A percentile compares a stretch with the other conserved stretches of the same genome.
These are phyloP conservation scores for Gossypium lobatum DNA, from an alignment of 441 rosid genomes.

Conservation along the genomic window DNA sequence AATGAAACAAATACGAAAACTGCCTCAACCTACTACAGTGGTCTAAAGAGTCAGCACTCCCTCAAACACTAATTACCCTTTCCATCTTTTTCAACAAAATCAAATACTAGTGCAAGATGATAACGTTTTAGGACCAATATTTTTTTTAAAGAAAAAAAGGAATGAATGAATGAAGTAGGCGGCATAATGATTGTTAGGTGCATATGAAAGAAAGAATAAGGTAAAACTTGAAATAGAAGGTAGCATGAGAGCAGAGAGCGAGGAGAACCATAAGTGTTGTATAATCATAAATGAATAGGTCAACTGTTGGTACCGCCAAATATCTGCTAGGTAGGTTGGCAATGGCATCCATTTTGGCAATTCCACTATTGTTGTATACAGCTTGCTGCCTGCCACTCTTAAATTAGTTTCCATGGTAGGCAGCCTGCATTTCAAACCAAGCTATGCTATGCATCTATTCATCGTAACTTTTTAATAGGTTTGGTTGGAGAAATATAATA, in stretches of 20 bases:
- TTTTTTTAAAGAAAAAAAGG: neutral
- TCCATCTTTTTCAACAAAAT: neutral
- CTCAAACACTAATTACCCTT: no score
- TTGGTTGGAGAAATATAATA: neutral
- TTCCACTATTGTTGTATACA: neutral
- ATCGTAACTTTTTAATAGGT: neutral
- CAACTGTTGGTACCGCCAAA: neutral
- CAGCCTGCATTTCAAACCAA: neutral
- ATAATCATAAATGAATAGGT: neutral
- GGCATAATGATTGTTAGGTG: conserved; percentile 6
- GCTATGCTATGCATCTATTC: neutral
- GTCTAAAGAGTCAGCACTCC: no score
- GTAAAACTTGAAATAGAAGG: neutral
- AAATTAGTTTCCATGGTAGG: neutral
- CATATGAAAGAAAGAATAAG: neutral
- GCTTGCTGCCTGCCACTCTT: neutral
- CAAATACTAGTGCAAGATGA: neutral
- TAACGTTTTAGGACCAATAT: neutral
- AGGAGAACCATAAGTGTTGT: neutral
- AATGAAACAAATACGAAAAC: no score
- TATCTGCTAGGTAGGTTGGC: neutral
- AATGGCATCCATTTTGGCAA: neutral
- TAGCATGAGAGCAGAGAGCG: neutral
- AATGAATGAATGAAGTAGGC: neutral
- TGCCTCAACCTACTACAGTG: no score